Evolutionary conservation across 495 filamentous ascomycete genomes (phyloP).

Genomic region (Xylaria castorea): DNA sequence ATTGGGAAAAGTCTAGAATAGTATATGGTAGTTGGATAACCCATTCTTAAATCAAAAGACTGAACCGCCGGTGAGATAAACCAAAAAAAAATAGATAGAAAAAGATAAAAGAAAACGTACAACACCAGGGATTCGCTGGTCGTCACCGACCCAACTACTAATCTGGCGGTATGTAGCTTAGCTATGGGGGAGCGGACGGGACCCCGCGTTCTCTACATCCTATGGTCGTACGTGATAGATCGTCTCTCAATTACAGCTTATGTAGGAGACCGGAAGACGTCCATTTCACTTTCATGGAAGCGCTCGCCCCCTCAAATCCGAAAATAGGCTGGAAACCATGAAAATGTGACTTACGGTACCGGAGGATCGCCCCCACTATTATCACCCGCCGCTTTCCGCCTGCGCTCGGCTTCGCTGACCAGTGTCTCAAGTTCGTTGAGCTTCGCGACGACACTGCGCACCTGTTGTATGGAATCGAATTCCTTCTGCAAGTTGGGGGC

Average conservation of each 20-base stretch:
- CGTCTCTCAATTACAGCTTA: conserved; percentile 20
- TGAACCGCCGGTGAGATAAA: neutral
- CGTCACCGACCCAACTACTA: conserved; percentile 59
- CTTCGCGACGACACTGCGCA: conserved; percentile 71
- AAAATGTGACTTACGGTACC: conserved; percentile 52
- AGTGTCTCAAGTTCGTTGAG: conserved; percentile 86
- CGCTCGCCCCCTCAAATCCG: neutral
- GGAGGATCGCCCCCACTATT: conserved; percentile 41
- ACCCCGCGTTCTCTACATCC: conserved; percentile 52
- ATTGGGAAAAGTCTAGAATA: too few species aligned
- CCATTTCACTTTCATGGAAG: neutral
- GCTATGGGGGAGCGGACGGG: conserved; percentile 60
- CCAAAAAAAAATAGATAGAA: conserved; percentile 34
- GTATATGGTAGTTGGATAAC: neutral
- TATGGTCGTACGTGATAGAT: conserved; percentile 53
- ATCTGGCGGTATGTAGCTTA: conserved; percentile 47
- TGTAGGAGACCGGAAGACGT: conserved; percentile 18
- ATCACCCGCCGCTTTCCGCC: conserved; percentile 55
- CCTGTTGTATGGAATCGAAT: conserved; percentile 77
- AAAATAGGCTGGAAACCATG: neutral
- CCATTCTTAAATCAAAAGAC: neutral
- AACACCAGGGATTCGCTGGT: conserved; percentile 57
- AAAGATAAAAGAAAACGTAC: conserved; percentile 46
- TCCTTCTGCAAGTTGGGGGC: conserved; percentile 57
- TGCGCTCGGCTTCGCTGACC: conserved; percentile 69